A percentile compares a stretch with the other conserved stretches of the same genome.
phyloP scores from a whole-genome alignment of 108 stramenopile genomes.

The Stephanodiscus minutulus region DNA sequence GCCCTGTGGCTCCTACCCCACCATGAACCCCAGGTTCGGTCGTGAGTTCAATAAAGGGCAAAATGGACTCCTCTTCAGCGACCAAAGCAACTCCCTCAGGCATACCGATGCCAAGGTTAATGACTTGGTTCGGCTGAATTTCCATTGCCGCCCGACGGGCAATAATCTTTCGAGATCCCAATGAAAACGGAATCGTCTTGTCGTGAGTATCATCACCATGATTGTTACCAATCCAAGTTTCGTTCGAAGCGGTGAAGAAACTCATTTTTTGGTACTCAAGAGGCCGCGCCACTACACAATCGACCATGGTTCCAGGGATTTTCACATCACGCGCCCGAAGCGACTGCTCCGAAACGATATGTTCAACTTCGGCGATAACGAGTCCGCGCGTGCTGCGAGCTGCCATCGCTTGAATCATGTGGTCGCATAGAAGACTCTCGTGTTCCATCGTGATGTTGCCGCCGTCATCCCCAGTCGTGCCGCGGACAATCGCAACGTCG shows the following conservation, averaged over 20 bases:
- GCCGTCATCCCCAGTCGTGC: slow-evolving; percentile 74
- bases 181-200: slow-evolving; percentile 33
- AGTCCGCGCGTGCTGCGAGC: slow-evolving; percentile 75
- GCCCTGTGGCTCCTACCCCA: slow-evolving; percentile 73
- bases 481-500: slow-evolving; percentile 77
- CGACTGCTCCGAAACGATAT: slow-evolving; percentile 61
- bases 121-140: slow-evolving; percentile 58
- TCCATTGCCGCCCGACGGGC: slow-evolving; percentile 70
- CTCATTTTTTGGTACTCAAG: background rate
- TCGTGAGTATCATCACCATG: background rate
- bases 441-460: slow-evolving; percentile 81
- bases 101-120: slow-evolving; percentile 83
- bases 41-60: slow-evolving; percentile 66
- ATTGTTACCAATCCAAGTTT: background rate
- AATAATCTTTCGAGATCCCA: slow-evolving; percentile 71
- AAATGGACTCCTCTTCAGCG: slow-evolving; percentile 78
- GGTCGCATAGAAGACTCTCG: slow-evolving; percentile 72
- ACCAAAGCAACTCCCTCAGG: slow-evolving; percentile 81
- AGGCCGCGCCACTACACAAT: slow-evolving; percentile 48
- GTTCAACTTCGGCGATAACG: slow-evolving; percentile 81
- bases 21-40: slow-evolving; percentile 77
- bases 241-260: background rate
- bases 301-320: slow-evolving; percentile 79
- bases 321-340: slow-evolving; percentile 57
- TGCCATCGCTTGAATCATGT: slow-evolving; percentile 65